Base-by-base conservation (phyloP, 2,329 filamentous ascomycete genomes). In the Gliomastix tumulicola region DNA sequence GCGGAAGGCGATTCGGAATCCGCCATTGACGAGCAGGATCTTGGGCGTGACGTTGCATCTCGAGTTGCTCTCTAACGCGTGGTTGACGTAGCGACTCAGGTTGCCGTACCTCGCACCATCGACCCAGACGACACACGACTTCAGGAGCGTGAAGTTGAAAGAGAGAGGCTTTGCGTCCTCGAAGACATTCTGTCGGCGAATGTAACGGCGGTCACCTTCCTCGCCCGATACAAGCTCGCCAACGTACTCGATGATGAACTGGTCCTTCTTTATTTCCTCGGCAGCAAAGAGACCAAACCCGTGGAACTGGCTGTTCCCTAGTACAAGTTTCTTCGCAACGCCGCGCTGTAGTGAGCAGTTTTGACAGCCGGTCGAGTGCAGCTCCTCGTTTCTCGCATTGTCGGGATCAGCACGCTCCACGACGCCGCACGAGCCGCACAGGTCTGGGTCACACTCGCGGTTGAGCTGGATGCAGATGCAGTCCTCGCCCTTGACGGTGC, bases 31-130 rank as follows among this genome's bases (percentile, higher is more conserved):
- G 35, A 86, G 76, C 13, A 83, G 57, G 36, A 87, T 81, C 40
- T 75, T 74, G 3, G 84, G 74, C 13, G 65, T 71, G 41, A 79
- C 74, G 44, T 80, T 77, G 51, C 80, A 79, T 37, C 84, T 53
- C 44, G 64, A 49, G 41, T 64, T 63, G 41, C 69, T 63, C 31
- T 57, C 55, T 33, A 69, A 65, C 2, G 69, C 80, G 48, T 90
- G 84, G 56, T 94, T 92, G 55, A 92, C 87, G 59, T 88, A 92
- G 5, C 87, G 78, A 32, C 83, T 81, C 44, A 89, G 79, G 54
- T 90, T 92, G 34, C 86, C 86, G 44, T 83, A 83, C 30, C 79
- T 78, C 16, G 82, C 84, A 7, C 80, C 81, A 51, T 92, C 87
- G 15, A 92, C 73, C 75, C 74, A 79, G 25, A 76, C 76, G 30